Evolutionary conservation across 306 rosid species (phyloP).

Genomic region (Bauhinia variegata): DNA sequence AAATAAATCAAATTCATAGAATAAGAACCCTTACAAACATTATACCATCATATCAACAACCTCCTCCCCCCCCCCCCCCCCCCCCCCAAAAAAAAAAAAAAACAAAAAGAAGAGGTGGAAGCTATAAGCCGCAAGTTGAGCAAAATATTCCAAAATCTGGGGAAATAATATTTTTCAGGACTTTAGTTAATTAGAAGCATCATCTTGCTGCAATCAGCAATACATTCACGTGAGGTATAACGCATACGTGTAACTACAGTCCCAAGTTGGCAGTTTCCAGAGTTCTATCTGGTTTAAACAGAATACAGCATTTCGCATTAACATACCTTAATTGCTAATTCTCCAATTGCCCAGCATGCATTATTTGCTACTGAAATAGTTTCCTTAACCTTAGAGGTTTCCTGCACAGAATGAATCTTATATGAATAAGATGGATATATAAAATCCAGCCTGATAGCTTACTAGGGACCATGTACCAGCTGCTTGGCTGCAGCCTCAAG

Average conservation of each 20-base stretch:
- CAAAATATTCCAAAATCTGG: background rate
- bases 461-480: conserved; percentile 64
- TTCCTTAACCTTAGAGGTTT: conserved; percentile 75
- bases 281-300: conserved; percentile 5
- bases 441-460: conserved; percentile 10
- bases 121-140: background rate
- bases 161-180: conserved; percentile 6
- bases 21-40: background rate
- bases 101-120: too few species aligned
- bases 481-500: conserved; percentile 88
- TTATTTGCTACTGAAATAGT: conserved; percentile 95
- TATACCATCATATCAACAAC: background rate
- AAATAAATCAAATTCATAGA: conserved; percentile 15
- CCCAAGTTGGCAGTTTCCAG: conserved; percentile 4
- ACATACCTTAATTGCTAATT: conserved; percentile 89
- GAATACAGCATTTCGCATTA: too few species aligned
- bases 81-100: too few species aligned
- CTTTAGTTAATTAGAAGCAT: background rate
- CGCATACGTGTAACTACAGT: background rate
- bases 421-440: conserved; percentile 32
- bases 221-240: background rate
- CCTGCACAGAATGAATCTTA: conserved; percentile 51
- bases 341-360: conserved; percentile 99
- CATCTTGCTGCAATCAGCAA: background rate
- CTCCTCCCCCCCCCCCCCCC: too few species aligned